These are phyloP conservation scores for Phytopythium vexans DNA, from an alignment of 352 stramenopile species.

Conservation along the genomic window DNA sequence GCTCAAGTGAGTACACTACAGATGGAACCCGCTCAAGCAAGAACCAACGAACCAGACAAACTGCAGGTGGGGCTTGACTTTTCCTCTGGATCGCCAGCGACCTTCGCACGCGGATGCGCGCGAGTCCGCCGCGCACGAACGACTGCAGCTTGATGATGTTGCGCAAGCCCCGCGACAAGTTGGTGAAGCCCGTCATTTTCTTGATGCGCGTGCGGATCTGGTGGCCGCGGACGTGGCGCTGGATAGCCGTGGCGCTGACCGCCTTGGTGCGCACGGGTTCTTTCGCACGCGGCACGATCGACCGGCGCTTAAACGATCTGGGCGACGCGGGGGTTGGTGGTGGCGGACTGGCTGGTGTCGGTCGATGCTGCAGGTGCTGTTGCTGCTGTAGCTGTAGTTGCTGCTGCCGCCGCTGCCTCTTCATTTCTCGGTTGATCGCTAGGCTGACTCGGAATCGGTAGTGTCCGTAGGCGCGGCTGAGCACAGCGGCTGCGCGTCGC, in stretches of 20 bases:
- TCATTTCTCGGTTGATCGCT: slow-evolving; percentile 1
- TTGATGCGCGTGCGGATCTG: slow-evolving; percentile 17
- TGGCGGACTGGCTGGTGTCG: not conserved
- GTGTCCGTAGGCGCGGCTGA: slow-evolving; percentile 12
- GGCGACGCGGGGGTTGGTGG: not conserved
- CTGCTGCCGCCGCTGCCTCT: slow-evolving; percentile 1
- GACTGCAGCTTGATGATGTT: slow-evolving; percentile 52
- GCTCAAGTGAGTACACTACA: not conserved
- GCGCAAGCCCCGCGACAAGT: slow-evolving; percentile 17
- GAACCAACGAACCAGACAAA: slow-evolving; percentile 24
- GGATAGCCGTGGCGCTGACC: slow-evolving; percentile 32
- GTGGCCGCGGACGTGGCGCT: slow-evolving; percentile 39
- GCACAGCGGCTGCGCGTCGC: slow-evolving; percentile 1
- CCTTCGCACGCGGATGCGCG: slow-evolving; percentile 24
- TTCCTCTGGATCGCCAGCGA: slow-evolving; percentile 13
- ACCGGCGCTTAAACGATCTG: slow-evolving; percentile 3
- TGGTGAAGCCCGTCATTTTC: slow-evolving; percentile 9
- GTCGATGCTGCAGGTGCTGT: not conserved
- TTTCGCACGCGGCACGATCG: not conserved
- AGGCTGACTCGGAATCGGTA: slow-evolving; percentile 13
- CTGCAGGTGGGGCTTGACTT: slow-evolving; percentile 9
- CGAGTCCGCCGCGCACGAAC: slow-evolving; percentile 40
- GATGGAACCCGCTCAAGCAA: slow-evolving; percentile 7
- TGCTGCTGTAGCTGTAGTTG: not conserved
- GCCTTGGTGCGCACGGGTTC: slow-evolving; percentile 1